These are phyloP conservation scores for Geum urbanum DNA, from an alignment of 306 rosid genomes.

Conservation along the genomic window DNA sequence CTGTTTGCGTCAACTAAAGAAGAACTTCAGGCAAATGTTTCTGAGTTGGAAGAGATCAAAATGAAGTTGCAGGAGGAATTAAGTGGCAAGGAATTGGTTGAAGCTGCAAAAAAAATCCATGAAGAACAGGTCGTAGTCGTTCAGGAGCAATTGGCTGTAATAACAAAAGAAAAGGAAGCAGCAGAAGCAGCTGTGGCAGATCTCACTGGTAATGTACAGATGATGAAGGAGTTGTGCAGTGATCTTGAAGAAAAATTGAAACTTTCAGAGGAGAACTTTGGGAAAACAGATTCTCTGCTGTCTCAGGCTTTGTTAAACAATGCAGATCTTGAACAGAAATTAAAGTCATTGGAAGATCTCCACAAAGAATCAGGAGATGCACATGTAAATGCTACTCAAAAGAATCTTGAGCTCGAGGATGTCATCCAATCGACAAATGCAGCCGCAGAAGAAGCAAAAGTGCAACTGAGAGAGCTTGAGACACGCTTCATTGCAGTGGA, in stretches of 20 bases:
- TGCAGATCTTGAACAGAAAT: conserved; percentile 69
- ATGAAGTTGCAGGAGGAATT: conserved; percentile 61
- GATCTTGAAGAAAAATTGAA: conserved; percentile 67
- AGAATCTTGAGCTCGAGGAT: conserved; percentile 70
- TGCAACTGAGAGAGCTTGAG: conserved; percentile 66
- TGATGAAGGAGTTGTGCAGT: conserved; percentile 43
- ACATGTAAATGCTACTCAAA: conserved; percentile 56
- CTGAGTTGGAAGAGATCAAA: conserved; percentile 58
- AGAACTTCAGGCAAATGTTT: conserved; percentile 50
- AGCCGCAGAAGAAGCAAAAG: conserved; percentile 63
- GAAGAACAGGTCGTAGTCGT: conserved; percentile 42
- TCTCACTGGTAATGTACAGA: conserved; percentile 38
- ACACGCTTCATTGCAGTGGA: conserved; percentile 51
- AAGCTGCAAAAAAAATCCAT: conserved; percentile 42
- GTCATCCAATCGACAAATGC: conserved; percentile 49
- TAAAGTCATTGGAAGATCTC: conserved; percentile 68
- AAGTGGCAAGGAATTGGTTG: conserved; percentile 49
- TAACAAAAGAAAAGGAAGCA: conserved; percentile 42
- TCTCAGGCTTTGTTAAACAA: conserved; percentile 64
- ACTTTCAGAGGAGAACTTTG: conserved; percentile 55
- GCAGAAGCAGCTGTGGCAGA: conserved; percentile 53
- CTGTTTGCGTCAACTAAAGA: conserved; percentile 54
- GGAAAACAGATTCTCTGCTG: conserved; percentile 61
- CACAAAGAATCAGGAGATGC: conserved; percentile 59
- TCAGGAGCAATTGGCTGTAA: conserved; percentile 45